Conservation (phyloP, 2,329 filamentous ascomycete genomes). For the Fusarium drepaniforme region DNA sequence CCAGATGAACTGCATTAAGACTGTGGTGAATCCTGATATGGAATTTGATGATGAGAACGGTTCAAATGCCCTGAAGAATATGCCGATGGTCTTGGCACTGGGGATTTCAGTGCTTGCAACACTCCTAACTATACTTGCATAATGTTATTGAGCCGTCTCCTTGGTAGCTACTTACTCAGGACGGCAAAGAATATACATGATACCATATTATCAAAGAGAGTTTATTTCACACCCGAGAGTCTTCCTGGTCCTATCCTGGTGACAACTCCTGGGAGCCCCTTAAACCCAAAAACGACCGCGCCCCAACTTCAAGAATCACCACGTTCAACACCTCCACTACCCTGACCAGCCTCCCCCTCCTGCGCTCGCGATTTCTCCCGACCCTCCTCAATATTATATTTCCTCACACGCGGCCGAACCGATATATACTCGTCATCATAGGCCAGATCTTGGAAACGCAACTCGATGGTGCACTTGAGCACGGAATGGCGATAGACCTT, state of each 20-base stretch:
- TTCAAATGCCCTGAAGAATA: not conserved
- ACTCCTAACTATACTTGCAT: not conserved
- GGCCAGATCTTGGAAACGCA: not conserved
- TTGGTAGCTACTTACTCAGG: not conserved
- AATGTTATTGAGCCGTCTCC: too few relatives aligned
- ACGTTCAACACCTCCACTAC: not conserved
- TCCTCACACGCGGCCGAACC: not conserved
- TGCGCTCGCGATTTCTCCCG: too few relatives aligned
- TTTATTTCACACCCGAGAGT: too few relatives aligned
- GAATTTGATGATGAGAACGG: not conserved
- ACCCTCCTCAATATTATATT: not conserved
- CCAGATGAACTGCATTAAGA: conserved; percentile 28
- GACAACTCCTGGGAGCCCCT: not conserved
- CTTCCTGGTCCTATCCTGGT: not conserved
- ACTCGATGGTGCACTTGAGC: not conserved
- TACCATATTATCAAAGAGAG: not conserved
- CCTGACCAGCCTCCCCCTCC: not conserved
- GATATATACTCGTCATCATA: not conserved
- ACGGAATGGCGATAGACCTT: not conserved
- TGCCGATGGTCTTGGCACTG: not conserved
- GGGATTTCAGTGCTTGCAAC: not conserved
- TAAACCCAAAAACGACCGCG: not conserved
- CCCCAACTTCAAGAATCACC: not conserved
- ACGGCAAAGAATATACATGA: not conserved
- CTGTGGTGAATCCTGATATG: not conserved